Percentiles rank a stretch among this genome's conserved stretches.
These are phyloP conservation scores for Lathyrus tuberosus DNA, from an alignment of 306 rosid species.

Conservation along the genomic window DNA sequence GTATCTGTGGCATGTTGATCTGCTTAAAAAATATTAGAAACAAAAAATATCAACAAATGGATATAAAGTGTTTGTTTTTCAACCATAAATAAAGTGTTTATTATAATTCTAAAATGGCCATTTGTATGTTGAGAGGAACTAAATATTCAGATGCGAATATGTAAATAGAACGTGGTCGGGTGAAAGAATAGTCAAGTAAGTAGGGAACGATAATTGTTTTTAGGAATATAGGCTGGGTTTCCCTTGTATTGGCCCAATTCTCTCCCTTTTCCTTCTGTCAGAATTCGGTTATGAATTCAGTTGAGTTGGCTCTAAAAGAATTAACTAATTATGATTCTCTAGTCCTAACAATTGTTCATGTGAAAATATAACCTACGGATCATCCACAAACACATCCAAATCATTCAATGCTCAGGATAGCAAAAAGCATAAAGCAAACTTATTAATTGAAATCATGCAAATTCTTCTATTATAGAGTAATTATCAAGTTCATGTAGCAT, in stretches of 20 bases:
- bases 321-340: too few species aligned
- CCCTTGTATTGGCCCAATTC: too few species aligned
- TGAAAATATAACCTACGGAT: slow-evolving; percentile 19
- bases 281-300: too few species aligned
- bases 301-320: too few species aligned
- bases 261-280: too few species aligned
- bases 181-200: slow-evolving; percentile 3
- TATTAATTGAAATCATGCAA: too few species aligned
- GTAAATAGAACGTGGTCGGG: background rate
- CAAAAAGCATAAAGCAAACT: slow-evolving; percentile 24
- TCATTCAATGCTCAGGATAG: slow-evolving; percentile 18
- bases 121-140: background rate
- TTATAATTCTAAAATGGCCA: slow-evolving; percentile 1
- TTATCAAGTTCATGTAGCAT: slow-evolving; percentile 31
- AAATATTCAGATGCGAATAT: slow-evolving; percentile 3
- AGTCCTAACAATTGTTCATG: background rate
- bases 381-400: slow-evolving; percentile 30
- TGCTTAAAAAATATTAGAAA: slow-evolving; percentile 44
- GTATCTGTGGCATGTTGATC: slow-evolving; percentile 81
- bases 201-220: background rate
- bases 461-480: background rate
- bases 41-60: slow-evolving; percentile 25
- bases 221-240: too few species aligned
- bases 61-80: too few species aligned
- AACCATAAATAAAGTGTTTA: slow-evolving; percentile 1